A percentile compares a stretch with the other conserved stretches of the same genome.
phyloP scores from a whole-genome alignment of 2,329 filamentous ascomycete species.

The Calonectria leucothoes region DNA sequence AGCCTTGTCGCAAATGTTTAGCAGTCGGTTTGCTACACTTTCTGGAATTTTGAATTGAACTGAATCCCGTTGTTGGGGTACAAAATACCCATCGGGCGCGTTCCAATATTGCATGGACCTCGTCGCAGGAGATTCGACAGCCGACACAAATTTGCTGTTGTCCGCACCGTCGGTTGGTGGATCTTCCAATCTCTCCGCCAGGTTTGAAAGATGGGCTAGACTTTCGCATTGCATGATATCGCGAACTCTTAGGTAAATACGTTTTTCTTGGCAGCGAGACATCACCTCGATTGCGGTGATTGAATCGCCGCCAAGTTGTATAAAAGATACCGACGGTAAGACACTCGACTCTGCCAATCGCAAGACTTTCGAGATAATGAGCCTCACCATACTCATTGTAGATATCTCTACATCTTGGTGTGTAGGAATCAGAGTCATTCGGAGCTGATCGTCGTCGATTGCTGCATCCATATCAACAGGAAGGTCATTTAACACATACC shows the following conservation, averaged over 20 bases:
- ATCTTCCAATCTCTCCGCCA: neutral
- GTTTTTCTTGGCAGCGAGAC: conserved; percentile 55
- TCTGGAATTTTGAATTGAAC: neutral
- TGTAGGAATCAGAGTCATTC: neutral
- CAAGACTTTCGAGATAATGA: neutral
- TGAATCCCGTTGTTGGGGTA: neutral
- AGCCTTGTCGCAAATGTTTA: neutral
- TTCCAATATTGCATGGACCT: neutral
- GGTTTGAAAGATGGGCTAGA: neutral
- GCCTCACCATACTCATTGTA: neutral
- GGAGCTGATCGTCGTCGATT: neutral
- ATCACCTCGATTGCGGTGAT: conserved; percentile 58
- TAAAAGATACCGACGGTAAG: neutral
- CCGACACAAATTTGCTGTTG: neutral
- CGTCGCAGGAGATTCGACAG: neutral
- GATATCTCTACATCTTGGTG: neutral
- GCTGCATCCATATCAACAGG: neutral
- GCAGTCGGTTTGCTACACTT: neutral
- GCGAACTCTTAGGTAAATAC: conserved; percentile 49
- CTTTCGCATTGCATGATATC: conserved; percentile 10
- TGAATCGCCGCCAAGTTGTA: conserved; percentile 56
- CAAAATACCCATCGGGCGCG: neutral
- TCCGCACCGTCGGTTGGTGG: neutral
- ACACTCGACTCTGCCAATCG: neutral
- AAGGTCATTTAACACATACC: conserved; percentile 4